Evolutionary conservation across 192 early-diverging fungal species (phyloP).

Genomic region (Allomyces arbusculus): DNA sequence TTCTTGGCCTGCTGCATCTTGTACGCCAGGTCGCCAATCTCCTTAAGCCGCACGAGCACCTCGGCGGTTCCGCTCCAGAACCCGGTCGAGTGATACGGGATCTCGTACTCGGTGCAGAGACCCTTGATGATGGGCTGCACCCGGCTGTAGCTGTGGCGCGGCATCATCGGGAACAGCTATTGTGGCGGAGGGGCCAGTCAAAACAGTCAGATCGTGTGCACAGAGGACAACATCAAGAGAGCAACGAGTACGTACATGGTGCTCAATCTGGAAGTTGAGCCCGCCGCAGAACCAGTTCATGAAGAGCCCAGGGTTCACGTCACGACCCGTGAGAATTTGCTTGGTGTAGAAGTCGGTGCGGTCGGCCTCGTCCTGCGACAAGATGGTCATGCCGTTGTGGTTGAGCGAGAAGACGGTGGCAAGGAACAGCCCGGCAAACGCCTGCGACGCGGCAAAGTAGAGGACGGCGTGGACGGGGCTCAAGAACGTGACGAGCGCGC

Average conservation of each 20-base stretch:
- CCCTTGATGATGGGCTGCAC: conserved; percentile 37
- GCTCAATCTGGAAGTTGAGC: conserved; percentile 71
- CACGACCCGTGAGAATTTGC: conserved; percentile 56
- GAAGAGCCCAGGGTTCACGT: conserved; percentile 36
- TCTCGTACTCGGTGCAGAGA: conserved; percentile 42
- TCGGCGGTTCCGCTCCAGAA: conserved; percentile 37
- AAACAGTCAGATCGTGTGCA: no score
- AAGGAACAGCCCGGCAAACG: conserved; percentile 45
- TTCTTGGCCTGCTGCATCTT: conserved; percentile 15
- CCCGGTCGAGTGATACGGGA: conserved; percentile 40
- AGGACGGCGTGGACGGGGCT: conserved; percentile 16
- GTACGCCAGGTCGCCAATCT: conserved; percentile 20
- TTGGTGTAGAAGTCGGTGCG: conserved; percentile 55
- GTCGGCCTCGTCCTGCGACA: conserved; percentile 34
- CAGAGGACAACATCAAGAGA: no score
- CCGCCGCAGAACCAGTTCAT: conserved; percentile 67
- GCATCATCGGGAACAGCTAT: conserved; percentile 50
- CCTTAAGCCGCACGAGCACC: conserved; percentile 30
- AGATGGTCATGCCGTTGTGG: conserved; percentile 73
- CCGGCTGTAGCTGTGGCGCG: conserved; percentile 46
- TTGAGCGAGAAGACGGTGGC: conserved; percentile 60
- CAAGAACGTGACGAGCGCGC: conserved; percentile 21
- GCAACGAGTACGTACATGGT: conserved; percentile 29
- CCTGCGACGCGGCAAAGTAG: conserved; percentile 42
- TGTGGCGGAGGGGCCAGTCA: no score